Evolutionary conservation across 202 grass and related monocot species (phyloP), one percentile per base, ranked within the genome.

Genomic region (Zizania palustris): DNA sequence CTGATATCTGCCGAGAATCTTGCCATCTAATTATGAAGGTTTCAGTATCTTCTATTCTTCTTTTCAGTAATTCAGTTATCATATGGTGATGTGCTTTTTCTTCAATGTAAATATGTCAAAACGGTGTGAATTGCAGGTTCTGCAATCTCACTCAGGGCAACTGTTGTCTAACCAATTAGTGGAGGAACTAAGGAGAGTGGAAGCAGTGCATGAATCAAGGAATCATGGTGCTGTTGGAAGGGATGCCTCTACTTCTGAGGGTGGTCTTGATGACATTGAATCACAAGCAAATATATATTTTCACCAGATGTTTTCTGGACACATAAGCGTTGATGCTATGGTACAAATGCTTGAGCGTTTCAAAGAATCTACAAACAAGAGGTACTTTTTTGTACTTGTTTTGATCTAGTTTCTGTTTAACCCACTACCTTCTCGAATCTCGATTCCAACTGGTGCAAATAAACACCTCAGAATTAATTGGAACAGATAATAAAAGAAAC

Each of bases 291-390:
- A 97, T 69, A 54, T 46, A 74, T 94, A 94, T 82, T 97, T 97
- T 80, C 91, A 88, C 38, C 91, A 97, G 70, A 92, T 97, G 95
- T 97, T 97, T 79, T 85, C 91, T 83, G 95, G 83, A 53, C 85
- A 92, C 48, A 82, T 97, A 70, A 85, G 58, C 74, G 73, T 88
- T 77, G 95, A 97, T 70, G 80, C 81, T 76, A 94, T 94, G 86
- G 76, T 97, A 79, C 87, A 97, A 81, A 97, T 90, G 91, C 95
- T 97, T 74, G 49, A 74, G 65, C 84, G 87, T 59, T 97, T 92
- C 76, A 94, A 94, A 88, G 95, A 97, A 72, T 97, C 95, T 64
- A 80, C 85, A 75, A 89, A 90, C 45, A 85, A 90, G 65, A 90
- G 94, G 94, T 89, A 61, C 37, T 65, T 84, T 28, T 69, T 65